Evolutionary conservation across 768 basidiomycete species (phyloP).

Genomic region (Leccinum arenicola): DNA sequence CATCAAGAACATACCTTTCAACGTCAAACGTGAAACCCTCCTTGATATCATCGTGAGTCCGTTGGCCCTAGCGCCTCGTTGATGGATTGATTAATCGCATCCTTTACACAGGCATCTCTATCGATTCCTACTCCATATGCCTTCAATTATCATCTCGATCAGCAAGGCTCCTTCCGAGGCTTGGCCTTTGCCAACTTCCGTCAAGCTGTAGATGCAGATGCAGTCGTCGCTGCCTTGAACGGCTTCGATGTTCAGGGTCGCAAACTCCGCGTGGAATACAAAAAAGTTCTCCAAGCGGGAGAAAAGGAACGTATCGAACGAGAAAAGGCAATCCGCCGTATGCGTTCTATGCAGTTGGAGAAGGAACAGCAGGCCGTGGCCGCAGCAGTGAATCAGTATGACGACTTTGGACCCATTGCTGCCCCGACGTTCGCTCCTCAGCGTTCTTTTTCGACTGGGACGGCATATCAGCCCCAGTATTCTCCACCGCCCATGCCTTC

Average conservation of each 20-base stretch:
- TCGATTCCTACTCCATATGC: slow-evolving; percentile 96
- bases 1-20: slow-evolving; percentile 99
- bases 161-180: slow-evolving; percentile 94
- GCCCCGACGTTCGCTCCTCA: slow-evolving; percentile 62
- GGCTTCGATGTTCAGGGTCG: slow-evolving; percentile 96
- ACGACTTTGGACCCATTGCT: slow-evolving; percentile 67
- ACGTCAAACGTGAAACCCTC: slow-evolving; percentile 93
- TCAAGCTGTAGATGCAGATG: slow-evolving; percentile 86
- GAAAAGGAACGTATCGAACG: slow-evolving; percentile 99
- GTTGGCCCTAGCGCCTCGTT: slow-evolving; percentile 4
- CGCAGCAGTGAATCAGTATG: slow-evolving; percentile 39
- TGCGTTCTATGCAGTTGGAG: slow-evolving; percentile 96
- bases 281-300: slow-evolving; percentile 98
- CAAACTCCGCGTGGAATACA: slow-evolving; percentile 97
- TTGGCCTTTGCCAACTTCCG: slow-evolving; percentile 99
- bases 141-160: slow-evolving; percentile 99
- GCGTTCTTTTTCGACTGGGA: slow-evolving; percentile 66
- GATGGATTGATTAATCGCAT: slow-evolving; percentile 11
- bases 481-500: slow-evolving; percentile 54
- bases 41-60: slow-evolving; percentile 90
- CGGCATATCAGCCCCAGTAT: slow-evolving; percentile 61
- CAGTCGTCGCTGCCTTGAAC: slow-evolving; percentile 93
- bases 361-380: slow-evolving; percentile 57
- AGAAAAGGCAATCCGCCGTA: slow-evolving; percentile 96
- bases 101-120: slow-evolving; percentile 72